phyloP scores from a whole-genome alignment of 148 eudicot genomes.

The Polygonum aviculare region DNA sequence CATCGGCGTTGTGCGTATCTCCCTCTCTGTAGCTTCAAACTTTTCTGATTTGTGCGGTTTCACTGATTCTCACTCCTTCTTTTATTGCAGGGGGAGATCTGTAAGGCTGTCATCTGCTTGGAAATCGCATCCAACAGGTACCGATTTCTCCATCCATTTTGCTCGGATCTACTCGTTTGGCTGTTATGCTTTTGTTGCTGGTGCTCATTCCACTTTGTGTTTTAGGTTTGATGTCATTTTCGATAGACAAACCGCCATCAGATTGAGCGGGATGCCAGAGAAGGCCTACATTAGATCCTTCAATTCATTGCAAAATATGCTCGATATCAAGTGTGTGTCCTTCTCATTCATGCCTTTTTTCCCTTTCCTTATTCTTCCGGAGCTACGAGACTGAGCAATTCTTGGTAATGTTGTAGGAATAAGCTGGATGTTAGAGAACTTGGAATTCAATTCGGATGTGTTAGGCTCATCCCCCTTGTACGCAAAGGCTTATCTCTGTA shows the following conservation, averaged over 20 bases:
- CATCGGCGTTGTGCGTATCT: constrained; percentile 60
- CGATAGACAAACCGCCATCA: constrained; percentile 59
- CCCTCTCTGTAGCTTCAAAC: not conserved
- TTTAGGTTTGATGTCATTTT: constrained; percentile 64
- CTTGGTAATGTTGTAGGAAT: constrained; percentile 40
- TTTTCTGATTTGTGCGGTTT: not conserved
- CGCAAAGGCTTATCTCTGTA: constrained; percentile 71
- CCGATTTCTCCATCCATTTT: not conserved
- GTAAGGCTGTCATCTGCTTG: constrained; percentile 82
- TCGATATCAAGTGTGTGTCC: constrained; percentile 70
- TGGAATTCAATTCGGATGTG: constrained; percentile 86
- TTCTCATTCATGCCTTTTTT: not conserved
- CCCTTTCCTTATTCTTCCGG: not conserved
- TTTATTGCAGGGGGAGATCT: constrained; percentile 69
- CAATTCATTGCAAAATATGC: constrained; percentile 72
- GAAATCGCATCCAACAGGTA: constrained; percentile 81
- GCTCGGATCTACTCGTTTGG: not conserved
- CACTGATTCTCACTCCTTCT: not conserved
- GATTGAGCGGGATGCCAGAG: constrained; percentile 86
- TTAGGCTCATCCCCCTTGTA: constrained; percentile 83
- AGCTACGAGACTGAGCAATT: not conserved
- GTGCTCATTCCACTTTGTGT: not conserved
- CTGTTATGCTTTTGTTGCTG: not conserved
- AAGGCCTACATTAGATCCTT: constrained; percentile 81
- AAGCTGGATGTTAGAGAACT: constrained; percentile 81